Evolutionary conservation across 176 grass and related monocot genomes (phyloP).

Genomic region (Otatea glauca): DNA sequence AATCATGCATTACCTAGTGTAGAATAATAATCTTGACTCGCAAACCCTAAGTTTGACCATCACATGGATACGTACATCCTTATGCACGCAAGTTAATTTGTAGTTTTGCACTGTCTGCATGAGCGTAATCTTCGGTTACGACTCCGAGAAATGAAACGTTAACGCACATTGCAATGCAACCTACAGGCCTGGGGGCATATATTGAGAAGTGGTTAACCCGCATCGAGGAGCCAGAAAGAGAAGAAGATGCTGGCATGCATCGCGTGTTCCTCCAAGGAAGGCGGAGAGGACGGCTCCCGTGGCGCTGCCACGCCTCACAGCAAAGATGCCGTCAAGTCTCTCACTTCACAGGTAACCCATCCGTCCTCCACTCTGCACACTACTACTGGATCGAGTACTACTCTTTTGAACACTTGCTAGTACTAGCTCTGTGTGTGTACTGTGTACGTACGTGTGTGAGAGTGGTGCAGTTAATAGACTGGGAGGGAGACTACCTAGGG

Average conservation of each 20-base stretch:
- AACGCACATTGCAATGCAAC: not conserved
- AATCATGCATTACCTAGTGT: not conserved
- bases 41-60: not conserved
- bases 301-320: constrained; percentile 54
- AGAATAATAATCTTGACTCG: not conserved
- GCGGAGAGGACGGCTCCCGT: constrained; percentile 75
- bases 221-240: not conserved
- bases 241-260: constrained; percentile 92
- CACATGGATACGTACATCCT: not conserved
- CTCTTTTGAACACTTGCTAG: constrained; percentile 9
- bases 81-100: not conserved
- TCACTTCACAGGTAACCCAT: constrained; percentile 76
- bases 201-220: not conserved
- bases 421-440: not conserved
- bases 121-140: not conserved
- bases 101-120: not conserved
- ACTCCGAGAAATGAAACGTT: not conserved
- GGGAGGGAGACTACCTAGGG: not conserved
- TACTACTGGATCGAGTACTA: constrained; percentile 12
- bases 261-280: constrained; percentile 83
- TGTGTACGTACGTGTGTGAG: not conserved
- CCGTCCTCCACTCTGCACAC: not conserved
- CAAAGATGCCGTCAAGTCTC: constrained; percentile 79
- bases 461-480: constrained; percentile 1
- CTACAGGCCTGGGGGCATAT: not conserved